These are phyloP conservation scores for Ramichloridium luteum DNA, from an alignment of 2,329 filamentous ascomycete genomes.

Conservation along the genomic window DNA sequence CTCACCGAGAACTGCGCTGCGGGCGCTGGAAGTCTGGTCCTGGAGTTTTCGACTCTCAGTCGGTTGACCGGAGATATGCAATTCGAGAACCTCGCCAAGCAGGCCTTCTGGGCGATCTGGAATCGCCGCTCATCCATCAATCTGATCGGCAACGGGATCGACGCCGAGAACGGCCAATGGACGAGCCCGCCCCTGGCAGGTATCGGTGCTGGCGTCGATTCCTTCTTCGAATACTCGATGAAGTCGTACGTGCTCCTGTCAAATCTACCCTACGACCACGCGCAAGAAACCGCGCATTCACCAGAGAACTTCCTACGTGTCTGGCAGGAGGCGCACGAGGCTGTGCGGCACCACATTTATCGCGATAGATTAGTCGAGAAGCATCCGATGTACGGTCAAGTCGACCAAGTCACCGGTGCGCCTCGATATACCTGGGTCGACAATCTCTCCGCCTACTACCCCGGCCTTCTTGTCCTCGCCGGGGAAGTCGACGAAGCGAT, in stretches of 20 bases:
- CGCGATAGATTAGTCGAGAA: conserved; percentile 54
- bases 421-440: conserved; percentile 90
- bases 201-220: conserved; percentile 92
- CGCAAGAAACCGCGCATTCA: conserved; percentile 49
- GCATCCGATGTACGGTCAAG: conserved; percentile 87
- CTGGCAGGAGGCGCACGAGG: conserved; percentile 75
- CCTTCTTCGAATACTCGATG: conserved; percentile 95
- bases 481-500: conserved; percentile 86
- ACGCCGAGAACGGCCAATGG: conserved; percentile 84
- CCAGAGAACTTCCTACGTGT: conserved; percentile 66
- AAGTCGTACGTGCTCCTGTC: conserved; percentile 89
- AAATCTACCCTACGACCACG: conserved; percentile 39
- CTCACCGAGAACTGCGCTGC: conserved; percentile 95
- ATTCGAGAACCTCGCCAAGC: conserved; percentile 83
- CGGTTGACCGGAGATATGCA: conserved; percentile 71
- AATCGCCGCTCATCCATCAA: conserved; percentile 70
- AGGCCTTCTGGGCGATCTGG: conserved; percentile 98
- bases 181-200: conserved; percentile 69
- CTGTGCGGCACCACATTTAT: conserved; percentile 86
- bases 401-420: conserved; percentile 76
- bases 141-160: conserved; percentile 80
- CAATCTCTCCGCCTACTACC: conserved; percentile 89
- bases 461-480: conserved; percentile 71
- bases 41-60: conserved; percentile 86
- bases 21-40: conserved; percentile 84